phyloP scores from a whole-genome alignment of 2,329 filamentous ascomycete genomes.

The Davidsoniella virescens region DNA sequence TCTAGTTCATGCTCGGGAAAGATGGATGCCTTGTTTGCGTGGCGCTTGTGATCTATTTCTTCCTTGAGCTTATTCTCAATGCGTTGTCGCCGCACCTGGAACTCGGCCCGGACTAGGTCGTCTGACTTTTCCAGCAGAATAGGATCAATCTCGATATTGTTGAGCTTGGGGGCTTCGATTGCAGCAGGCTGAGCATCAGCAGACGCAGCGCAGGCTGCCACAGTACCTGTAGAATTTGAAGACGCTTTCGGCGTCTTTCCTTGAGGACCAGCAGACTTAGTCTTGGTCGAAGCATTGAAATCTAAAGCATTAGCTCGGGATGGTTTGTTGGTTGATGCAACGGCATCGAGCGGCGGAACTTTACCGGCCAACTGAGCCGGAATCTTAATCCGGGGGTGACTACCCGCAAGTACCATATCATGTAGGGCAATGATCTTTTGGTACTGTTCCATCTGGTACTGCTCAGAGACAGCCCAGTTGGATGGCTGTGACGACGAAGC shows the following conservation, averaged over 20 bases:
- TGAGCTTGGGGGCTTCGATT: constrained; percentile 22
- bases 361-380: constrained; percentile 24
- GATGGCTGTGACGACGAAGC: not conserved
- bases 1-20: constrained; percentile 34
- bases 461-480: constrained; percentile 6
- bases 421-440: constrained; percentile 66
- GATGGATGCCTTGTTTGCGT: constrained; percentile 24
- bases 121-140: constrained; percentile 77
- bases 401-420: constrained; percentile 66
- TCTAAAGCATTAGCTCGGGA: not conserved
- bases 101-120: constrained; percentile 65
- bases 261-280: not conserved
- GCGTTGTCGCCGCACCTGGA: constrained; percentile 62
- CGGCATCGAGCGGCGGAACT: constrained; percentile 14
- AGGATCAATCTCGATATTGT: constrained; percentile 58
- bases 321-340: constrained; percentile 6
- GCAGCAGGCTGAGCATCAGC: not conserved
- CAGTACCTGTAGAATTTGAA: not conserved
- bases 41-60: constrained; percentile 46
- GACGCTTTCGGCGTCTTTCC: not conserved
- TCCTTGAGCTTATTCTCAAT: constrained; percentile 65
- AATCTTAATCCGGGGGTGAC: constrained; percentile 46
- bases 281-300: not conserved
- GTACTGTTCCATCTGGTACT: constrained; percentile 34
- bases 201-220: not conserved